These are phyloP conservation scores for Pyricularia pennisetigena DNA, from an alignment of 2,329 filamentous ascomycete genomes.

Conservation along the genomic window DNA sequence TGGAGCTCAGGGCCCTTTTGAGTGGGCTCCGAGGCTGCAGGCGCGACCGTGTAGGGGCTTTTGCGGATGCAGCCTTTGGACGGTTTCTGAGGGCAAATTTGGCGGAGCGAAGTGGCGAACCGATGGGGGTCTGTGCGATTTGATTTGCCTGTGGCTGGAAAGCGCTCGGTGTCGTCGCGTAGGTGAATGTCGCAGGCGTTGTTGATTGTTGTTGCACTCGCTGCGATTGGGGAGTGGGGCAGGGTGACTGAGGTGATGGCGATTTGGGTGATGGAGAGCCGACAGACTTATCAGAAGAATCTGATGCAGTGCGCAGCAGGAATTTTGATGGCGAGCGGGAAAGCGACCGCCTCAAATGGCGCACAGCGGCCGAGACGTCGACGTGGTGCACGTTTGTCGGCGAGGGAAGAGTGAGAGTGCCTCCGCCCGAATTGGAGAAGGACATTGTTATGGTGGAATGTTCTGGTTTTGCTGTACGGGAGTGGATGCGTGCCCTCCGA, in stretches of 20 bases:
- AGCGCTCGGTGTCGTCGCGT: neutral
- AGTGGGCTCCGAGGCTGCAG: conserved; percentile 73
- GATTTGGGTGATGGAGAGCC: conserved; percentile 41
- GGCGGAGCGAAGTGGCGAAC: conserved; percentile 50
- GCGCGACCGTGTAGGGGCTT: conserved; percentile 50
- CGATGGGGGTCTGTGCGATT: conserved; percentile 25
- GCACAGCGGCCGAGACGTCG: conserved; percentile 71
- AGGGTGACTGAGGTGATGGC: conserved; percentile 42
- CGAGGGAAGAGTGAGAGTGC: conserved; percentile 77
- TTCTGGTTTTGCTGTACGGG: neutral
- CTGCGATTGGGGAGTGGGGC: conserved; percentile 21
- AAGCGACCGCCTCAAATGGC: conserved; percentile 75
- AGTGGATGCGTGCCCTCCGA: neutral
- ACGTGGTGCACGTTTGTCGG: conserved; percentile 76
- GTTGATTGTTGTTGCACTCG: conserved; percentile 7
- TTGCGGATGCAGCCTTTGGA: conserved; percentile 43
- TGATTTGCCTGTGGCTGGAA: conserved; percentile 7
- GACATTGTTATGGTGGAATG: conserved; percentile 33
- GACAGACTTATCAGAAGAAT: conserved; percentile 37
- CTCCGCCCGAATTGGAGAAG: conserved; percentile 52
- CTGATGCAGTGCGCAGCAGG: conserved; percentile 42
- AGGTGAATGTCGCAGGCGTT: conserved; percentile 5
- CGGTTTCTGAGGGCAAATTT: conserved; percentile 23
- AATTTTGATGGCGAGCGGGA: conserved; percentile 94
- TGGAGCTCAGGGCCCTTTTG: conserved; percentile 64